Percentiles rank a stretch among this genome's conserved stretches.
Evolutionary conservation across 768 basidiomycete species (phyloP).

Genomic region (Boletales sp.): DNA sequence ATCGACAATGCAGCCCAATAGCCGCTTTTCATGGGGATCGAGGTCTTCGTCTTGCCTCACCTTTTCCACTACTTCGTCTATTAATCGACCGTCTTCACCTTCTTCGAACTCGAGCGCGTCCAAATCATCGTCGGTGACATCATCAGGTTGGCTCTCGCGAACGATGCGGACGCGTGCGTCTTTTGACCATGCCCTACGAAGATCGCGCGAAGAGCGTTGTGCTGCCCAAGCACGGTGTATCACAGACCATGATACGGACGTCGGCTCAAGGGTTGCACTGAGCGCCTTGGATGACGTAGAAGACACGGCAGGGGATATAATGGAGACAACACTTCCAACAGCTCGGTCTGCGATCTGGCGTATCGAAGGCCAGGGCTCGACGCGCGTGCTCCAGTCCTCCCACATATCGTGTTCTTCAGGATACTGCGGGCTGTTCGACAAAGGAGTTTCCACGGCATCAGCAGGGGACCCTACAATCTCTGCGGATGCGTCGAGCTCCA

Average conservation of each 20-base stretch:
- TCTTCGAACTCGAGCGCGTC: conserved; percentile 34
- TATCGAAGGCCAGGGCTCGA: conserved; percentile 69
- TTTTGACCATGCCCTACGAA: conserved; percentile 61
- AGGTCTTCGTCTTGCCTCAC: conserved; percentile 74
- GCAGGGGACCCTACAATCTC: conserved; percentile 14
- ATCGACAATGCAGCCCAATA: conserved; percentile 86
- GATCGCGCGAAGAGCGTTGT: conserved; percentile 45
- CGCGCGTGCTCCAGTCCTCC: conserved; percentile 64
- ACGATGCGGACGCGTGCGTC: conserved; percentile 38
- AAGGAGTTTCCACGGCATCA: conserved; percentile 9
- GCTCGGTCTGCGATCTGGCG: conserved; percentile 74
- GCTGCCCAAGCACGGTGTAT: conserved; percentile 65
- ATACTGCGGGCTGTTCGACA: conserved; percentile 3
- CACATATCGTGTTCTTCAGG: conserved; percentile 37
- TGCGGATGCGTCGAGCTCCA: conserved; percentile 16
- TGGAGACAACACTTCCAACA: conserved; percentile 57
- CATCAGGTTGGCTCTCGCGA: conserved; percentile 35
- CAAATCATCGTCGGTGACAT: conserved; percentile 28
- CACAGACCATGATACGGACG: conserved; percentile 61
- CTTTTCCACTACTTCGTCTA: conserved; percentile 73
- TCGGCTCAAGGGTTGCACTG: conserved; percentile 38
- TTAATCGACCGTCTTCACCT: conserved; percentile 15
- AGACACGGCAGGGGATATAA: conserved; percentile 7
- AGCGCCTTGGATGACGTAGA: conserved; percentile 19
- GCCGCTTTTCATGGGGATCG: conserved; percentile 74